Evolutionary conservation across 257 asterid genomes (phyloP).

Genomic region (Rubia yunnanensis): DNA sequence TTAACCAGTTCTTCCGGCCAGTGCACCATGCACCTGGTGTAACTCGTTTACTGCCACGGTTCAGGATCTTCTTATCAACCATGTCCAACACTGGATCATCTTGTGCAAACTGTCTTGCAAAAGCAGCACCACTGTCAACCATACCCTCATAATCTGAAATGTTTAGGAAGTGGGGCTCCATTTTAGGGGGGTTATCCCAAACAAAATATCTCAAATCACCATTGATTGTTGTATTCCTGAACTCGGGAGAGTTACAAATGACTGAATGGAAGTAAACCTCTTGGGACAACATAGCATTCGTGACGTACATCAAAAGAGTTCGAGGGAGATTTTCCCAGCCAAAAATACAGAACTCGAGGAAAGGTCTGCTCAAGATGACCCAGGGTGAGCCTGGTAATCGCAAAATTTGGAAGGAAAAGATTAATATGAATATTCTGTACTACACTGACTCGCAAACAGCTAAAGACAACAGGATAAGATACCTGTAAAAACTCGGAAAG

Average conservation of each 20-base stretch:
- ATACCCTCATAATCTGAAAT: slow-evolving; percentile 52
- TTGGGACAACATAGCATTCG: slow-evolving; percentile 62
- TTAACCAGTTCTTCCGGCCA: slow-evolving; percentile 53
- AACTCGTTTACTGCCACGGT: slow-evolving; percentile 52
- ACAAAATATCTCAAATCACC: slow-evolving; percentile 78
- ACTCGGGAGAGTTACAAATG: slow-evolving; percentile 67
- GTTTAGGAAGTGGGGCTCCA: slow-evolving; percentile 78
- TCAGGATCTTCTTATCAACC: slow-evolving; percentile 67
- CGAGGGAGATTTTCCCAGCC: slow-evolving; percentile 99
- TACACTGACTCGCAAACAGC: neutral
- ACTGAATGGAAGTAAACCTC: slow-evolving; percentile 94
- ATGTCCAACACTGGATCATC: slow-evolving; percentile 57
- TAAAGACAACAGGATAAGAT: slow-evolving; percentile 11
- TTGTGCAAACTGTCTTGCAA: slow-evolving; percentile 72
- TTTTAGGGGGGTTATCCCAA: slow-evolving; percentile 96
- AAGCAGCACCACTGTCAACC: slow-evolving; percentile 80
- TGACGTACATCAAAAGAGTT: slow-evolving; percentile 74
- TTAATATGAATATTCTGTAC: neutral
- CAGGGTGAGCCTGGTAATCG: slow-evolving; percentile 82
- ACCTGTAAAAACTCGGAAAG: slow-evolving; percentile 89
- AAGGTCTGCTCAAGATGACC: slow-evolving; percentile 79
- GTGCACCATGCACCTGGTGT: slow-evolving; percentile 96
- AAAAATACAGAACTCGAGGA: slow-evolving; percentile 73
- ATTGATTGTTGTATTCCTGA: slow-evolving; percentile 71
- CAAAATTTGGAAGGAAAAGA: neutral